phyloP scores from a whole-genome alignment of 805 yeast species.

The Nakazawaea laoshanensis region DNA sequence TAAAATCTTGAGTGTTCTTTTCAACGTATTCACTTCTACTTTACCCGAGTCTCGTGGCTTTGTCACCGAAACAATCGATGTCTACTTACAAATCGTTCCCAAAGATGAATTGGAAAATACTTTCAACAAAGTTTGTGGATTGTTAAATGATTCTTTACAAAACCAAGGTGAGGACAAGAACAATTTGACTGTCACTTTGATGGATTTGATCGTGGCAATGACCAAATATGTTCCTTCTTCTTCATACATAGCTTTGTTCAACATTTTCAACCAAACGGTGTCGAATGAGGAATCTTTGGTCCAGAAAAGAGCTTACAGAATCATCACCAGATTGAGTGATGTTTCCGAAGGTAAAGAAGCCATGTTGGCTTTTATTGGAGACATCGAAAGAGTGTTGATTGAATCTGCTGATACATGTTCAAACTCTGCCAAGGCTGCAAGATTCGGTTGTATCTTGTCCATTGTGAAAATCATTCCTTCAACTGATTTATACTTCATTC shows the following conservation, averaged over 20 bases:
- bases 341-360: slow-evolving; percentile 55
- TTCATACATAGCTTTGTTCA: slow-evolving; percentile 63
- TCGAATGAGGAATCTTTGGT: slow-evolving; percentile 50
- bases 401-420: slow-evolving; percentile 50
- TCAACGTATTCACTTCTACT: slow-evolving; percentile 91
- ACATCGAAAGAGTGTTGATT: slow-evolving; percentile 53
- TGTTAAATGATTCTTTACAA: slow-evolving; percentile 62
- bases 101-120: slow-evolving; percentile 61
- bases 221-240: slow-evolving; percentile 70
- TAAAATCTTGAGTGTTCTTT: slow-evolving; percentile 76
- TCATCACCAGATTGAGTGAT: slow-evolving; percentile 63
- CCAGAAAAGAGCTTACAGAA: slow-evolving; percentile 87
- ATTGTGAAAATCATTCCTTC: slow-evolving; percentile 57
- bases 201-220: slow-evolving; percentile 86
- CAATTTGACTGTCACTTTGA: slow-evolving; percentile 69
- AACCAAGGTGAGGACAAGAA: slow-evolving; percentile 26
- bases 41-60: slow-evolving; percentile 75
- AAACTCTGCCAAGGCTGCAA: slow-evolving; percentile 71
- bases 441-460: slow-evolving; percentile 60
- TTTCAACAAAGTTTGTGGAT: slow-evolving; percentile 77
- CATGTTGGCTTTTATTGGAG: slow-evolving; percentile 39
- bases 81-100: slow-evolving; percentile 63
- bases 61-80: slow-evolving; percentile 79
- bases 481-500: slow-evolving; percentile 65
- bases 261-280: slow-evolving; percentile 70